These are phyloP conservation scores for Rhizopogon rudus DNA, from an alignment of 768 basidiomycete genomes.

Conservation along the genomic window DNA sequence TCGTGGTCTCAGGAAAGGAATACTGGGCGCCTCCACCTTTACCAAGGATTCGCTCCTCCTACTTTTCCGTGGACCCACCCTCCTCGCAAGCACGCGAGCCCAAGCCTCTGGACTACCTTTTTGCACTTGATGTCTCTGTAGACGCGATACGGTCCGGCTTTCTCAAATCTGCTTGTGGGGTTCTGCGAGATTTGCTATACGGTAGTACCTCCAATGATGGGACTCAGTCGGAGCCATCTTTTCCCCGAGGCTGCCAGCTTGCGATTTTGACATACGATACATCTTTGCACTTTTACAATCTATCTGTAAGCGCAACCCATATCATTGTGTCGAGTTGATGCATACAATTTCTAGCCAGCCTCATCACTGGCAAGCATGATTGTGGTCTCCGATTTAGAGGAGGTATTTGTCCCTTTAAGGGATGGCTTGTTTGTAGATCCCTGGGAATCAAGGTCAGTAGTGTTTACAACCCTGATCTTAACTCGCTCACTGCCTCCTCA, in stretches of 20 bases:
- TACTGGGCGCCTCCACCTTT: conserved; percentile 83
- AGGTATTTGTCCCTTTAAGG: conserved; percentile 79
- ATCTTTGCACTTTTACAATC: conserved; percentile 81
- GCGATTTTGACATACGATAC: conserved; percentile 82
- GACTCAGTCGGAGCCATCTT: conserved; percentile 40
- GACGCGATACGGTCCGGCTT: conserved; percentile 68
- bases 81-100: conserved; percentile 48
- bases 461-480: background rate
- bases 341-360: conserved; percentile 29
- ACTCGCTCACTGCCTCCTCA: conserved; percentile 5
- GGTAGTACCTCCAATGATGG: conserved; percentile 42
- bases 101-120: conserved; percentile 69
- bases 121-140: conserved; percentile 80
- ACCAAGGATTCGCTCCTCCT: conserved; percentile 46
- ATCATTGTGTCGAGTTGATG: conserved; percentile 4
- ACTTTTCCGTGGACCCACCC: conserved; percentile 46
- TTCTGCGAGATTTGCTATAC: conserved; percentile 60
- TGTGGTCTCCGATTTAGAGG: conserved; percentile 86
- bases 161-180: conserved; percentile 57
- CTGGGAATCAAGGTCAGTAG: conserved; percentile 56
- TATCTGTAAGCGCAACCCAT: conserved; percentile 56
- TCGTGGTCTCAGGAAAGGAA: conserved; percentile 62
- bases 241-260: conserved; percentile 52
- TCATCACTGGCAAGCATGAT: conserved; percentile 59
- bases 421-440: conserved; percentile 77